phyloP scores from a whole-genome alignment of 2,329 filamentous ascomycete genomes.

The Curvularia sp. region DNA sequence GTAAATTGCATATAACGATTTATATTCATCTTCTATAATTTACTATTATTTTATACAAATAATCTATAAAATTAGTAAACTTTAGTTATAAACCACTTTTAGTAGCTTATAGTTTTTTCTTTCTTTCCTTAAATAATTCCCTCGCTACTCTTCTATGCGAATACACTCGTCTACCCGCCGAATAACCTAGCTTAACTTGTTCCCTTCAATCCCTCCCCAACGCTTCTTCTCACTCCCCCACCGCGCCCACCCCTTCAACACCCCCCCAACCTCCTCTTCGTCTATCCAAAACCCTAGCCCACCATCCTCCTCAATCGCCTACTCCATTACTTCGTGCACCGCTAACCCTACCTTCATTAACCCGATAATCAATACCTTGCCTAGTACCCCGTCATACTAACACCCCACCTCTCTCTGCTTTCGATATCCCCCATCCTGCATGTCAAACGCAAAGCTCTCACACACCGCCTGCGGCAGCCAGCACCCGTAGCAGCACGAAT shows the following conservation, averaged over 20 bases:
- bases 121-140: not conserved
- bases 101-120: not conserved
- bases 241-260: not conserved
- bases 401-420: conserved; percentile 3
- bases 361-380: conserved; percentile 9
- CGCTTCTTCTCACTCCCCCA: not conserved
- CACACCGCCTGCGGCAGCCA: conserved; percentile 17
- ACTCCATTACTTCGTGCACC: not conserved
- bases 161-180: not conserved
- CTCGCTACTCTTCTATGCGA: not conserved
- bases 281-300: not conserved
- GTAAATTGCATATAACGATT: not conserved
- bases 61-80: too few relatives aligned
- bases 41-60: too few relatives aligned
- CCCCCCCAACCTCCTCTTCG: not conserved
- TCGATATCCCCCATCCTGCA: conserved; percentile 4
- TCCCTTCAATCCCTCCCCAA: not conserved
- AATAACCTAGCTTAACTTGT: not conserved
- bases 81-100: not conserved
- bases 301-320: not conserved
- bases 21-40: too few relatives aligned
- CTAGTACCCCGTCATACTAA: conserved; percentile 11
- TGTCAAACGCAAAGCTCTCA: not conserved
- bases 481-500: conserved; percentile 19
- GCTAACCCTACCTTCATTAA: conserved; percentile 7